phyloP scores from a whole-genome alignment of 2,329 filamentous ascomycete genomes.

The Talaromyces sp. region DNA sequence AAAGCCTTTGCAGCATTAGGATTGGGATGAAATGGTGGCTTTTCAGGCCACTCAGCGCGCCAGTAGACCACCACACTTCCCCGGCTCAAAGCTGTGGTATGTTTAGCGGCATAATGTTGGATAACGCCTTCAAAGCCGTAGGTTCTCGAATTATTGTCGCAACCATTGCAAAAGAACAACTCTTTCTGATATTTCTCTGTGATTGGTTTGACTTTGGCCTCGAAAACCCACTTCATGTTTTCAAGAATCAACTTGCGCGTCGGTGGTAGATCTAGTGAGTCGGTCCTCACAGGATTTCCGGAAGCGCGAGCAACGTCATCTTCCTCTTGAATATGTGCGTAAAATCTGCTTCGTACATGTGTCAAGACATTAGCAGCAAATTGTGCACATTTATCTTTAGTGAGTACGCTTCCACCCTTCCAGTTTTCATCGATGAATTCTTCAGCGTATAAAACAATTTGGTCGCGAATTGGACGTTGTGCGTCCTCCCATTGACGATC shows the following conservation, averaged over 20 bases:
- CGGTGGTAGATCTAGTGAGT: conserved; percentile 52
- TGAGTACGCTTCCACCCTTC: conserved; percentile 60
- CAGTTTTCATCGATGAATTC: conserved; percentile 64
- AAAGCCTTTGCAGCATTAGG: conserved; percentile 44
- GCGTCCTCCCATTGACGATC: conserved; percentile 68
- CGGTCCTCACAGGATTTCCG: conserved; percentile 42
- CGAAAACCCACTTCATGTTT: conserved; percentile 83
- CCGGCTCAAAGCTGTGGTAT: conserved; percentile 64
- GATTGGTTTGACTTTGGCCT: conserved; percentile 67
- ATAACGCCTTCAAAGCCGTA: conserved; percentile 76
- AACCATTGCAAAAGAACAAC: conserved; percentile 70
- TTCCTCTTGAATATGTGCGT: conserved; percentile 55
- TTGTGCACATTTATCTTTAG: conserved; percentile 58
- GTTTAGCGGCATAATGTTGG: conserved; percentile 80
- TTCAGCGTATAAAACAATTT: conserved; percentile 63
- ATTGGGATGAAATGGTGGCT: conserved; percentile 66
- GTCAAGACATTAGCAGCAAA: conserved; percentile 70
- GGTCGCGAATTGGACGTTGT: conserved; percentile 63
- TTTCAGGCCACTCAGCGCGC: conserved; percentile 74
- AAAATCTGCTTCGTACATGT: conserved; percentile 64
- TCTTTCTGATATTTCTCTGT: conserved; percentile 66
- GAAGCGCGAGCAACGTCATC: conserved; percentile 45
- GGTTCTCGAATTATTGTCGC: conserved; percentile 59
- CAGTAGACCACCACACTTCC: conserved; percentile 73
- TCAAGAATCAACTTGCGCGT: conserved; percentile 67